phyloP scores from a whole-genome alignment of 2,329 filamentous ascomycete species.

The Parasarocladium wereldwijsianum region DNA sequence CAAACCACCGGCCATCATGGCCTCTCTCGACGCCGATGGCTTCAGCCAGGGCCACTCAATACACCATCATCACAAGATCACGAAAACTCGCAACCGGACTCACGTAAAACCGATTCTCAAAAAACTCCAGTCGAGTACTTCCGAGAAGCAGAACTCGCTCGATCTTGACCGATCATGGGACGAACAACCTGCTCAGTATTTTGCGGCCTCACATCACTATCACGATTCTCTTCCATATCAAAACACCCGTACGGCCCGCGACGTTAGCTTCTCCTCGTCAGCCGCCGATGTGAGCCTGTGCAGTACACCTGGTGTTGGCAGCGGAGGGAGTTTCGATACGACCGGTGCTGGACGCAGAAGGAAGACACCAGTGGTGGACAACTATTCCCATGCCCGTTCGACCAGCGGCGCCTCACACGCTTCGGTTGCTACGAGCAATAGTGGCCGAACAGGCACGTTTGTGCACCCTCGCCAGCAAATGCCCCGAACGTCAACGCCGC shows the following conservation, averaged over 20 bases:
- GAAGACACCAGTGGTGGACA: slow-evolving; percentile 12
- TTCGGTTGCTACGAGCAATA: slow-evolving; percentile 40
- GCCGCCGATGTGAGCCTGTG: slow-evolving; percentile 16
- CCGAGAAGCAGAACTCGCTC: slow-evolving; percentile 46
- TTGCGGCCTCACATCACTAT: slow-evolving; percentile 15
- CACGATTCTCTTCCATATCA: slow-evolving; percentile 13
- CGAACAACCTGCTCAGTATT: slow-evolving; percentile 30
- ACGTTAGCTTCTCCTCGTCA: slow-evolving; percentile 32
- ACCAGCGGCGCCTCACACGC: slow-evolving; percentile 42
- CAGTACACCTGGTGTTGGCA: slow-evolving; percentile 1
- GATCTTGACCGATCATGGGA: slow-evolving; percentile 47
- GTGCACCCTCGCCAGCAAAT: slow-evolving; percentile 52
- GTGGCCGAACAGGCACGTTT: slow-evolving; percentile 35
- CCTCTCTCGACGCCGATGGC: slow-evolving; percentile 17
- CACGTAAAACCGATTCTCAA: slow-evolving; percentile 49
- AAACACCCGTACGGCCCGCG: slow-evolving; percentile 13
- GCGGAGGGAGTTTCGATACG: background rate
- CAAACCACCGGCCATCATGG: slow-evolving; percentile 4
- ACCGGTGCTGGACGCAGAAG: background rate
- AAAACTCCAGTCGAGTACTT: slow-evolving; percentile 32
- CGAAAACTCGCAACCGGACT: slow-evolving; percentile 31
- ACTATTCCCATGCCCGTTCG: slow-evolving; percentile 41
- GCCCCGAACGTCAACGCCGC: slow-evolving; percentile 44
- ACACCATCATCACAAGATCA: slow-evolving; percentile 10
- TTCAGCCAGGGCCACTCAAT: slow-evolving; percentile 8